Evolutionary conservation across 495 filamentous ascomycete genomes (phyloP), one percentile per base, ranked within the genome.

Genomic region (Pyrenula aspistea): DNA sequence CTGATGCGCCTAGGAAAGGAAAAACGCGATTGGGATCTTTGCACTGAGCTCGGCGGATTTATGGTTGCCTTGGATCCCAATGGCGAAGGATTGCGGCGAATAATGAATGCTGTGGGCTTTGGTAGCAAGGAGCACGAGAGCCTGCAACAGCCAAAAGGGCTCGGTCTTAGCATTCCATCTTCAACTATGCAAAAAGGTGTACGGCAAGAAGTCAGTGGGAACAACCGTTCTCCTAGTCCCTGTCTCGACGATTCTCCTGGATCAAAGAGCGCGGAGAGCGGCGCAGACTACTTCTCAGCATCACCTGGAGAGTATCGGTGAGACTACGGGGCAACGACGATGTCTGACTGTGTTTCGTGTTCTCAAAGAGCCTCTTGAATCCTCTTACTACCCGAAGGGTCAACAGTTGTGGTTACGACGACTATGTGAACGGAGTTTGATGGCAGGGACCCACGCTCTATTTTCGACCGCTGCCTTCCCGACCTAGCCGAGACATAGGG

Each of bases 21-120:
- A 24, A 88, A 89, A 69, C 82, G 80, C 22, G 93, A 99, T 67
- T 99, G 92, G 93, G 94, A 97, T 57, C 76, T 97, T 2, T 97
- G 94, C 68, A 95, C 90, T 60, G 94, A 99, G 65, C 74, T 99
- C 2, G 91, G 91, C 22, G 73, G 94, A 25, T 99, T 99, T 67
- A 70, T 99, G 53, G 88, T 92, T 50, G 93, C 93, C 1, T 79
- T 99, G 55, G 94, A 99, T 66, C 82, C 86, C 60, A 87, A 81
- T 2, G 93, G 93, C 0, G 82, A 84, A 53, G 94, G 89, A 49
- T 73, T 99, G 22, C 80, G 83, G 51, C 81, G 88, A 59, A 89
- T 88, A 0, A 80, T 96, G 65, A 80, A 83, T 57, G 73, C 87
- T 62, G 86, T 91, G 1, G 84, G 74, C 10, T 59, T 77, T 42